Percentiles rank a stretch among this genome's conserved stretches.
These are phyloP conservation scores for Diplosphaera chodatii DNA, from an alignment of 139 green algal genomes.

Conservation along the genomic window DNA sequence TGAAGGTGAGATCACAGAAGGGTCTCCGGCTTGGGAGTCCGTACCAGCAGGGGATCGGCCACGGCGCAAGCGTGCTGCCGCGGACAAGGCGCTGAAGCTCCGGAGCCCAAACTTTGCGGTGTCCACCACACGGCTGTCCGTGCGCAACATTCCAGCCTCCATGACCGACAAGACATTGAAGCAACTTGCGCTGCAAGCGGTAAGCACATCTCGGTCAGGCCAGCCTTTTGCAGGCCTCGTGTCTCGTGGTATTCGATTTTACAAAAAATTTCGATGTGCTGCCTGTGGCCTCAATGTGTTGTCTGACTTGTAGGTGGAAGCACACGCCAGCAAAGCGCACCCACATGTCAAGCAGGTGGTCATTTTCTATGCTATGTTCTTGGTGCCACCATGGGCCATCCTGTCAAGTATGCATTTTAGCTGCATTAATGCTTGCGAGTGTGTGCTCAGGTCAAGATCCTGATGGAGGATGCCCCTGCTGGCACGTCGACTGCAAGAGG, in stretches of 20 bases:
- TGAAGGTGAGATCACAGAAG: conserved; percentile 78
- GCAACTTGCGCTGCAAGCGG: conserved; percentile 43
- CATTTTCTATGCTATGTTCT: too few relatives aligned
- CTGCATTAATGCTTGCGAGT: too few relatives aligned
- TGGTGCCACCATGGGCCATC: too few relatives aligned
- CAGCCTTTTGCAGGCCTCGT: too few relatives aligned
- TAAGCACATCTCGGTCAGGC: too few relatives aligned
- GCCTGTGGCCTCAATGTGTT: too few relatives aligned
- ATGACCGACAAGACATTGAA: conserved; percentile 60
- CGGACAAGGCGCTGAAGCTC: conserved; percentile 79
- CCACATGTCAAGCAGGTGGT: conserved; percentile 55
- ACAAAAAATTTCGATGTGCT: too few relatives aligned
- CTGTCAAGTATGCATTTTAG: too few relatives aligned
- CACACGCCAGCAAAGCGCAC: conserved; percentile 70
- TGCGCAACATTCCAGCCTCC: conserved; percentile 78
- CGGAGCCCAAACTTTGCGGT: conserved; percentile 88
- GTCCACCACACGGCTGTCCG: conserved; percentile 65
- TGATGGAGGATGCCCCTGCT: conserved; percentile 50
- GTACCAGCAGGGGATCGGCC: conserved; percentile 69
- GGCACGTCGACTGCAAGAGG: background rate
- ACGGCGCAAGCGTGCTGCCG: conserved; percentile 40
- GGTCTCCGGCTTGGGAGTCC: conserved; percentile 54
- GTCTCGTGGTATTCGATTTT: too few relatives aligned
- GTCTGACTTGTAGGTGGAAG: conserved; percentile 65
- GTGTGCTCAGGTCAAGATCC: conserved; percentile 87